Evolutionary conservation across 2,329 filamentous ascomycete species (phyloP).

Genomic region (Pseudopithomyces chartarum): DNA sequence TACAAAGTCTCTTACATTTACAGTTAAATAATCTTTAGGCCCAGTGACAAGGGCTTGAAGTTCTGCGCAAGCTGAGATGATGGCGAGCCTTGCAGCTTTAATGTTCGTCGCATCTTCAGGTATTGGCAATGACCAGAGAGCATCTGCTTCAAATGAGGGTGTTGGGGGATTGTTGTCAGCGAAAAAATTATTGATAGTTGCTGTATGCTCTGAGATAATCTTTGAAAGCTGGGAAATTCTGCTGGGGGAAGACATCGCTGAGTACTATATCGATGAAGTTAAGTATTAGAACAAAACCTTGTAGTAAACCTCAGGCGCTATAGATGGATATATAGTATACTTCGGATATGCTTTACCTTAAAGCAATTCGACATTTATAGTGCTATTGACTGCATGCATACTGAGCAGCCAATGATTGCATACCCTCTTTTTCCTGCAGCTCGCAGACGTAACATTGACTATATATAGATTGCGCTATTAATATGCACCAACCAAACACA

Average conservation of each 20-base stretch:
- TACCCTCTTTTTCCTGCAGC: too few species aligned
- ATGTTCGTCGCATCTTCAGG: constrained; percentile 1
- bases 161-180: constrained; percentile 1
- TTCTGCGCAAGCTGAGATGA: constrained; percentile 7
- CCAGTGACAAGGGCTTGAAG: constrained; percentile 7
- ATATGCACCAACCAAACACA: too few species aligned
- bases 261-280: too few species aligned
- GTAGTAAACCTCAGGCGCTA: too few species aligned
- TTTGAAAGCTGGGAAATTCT: constrained; percentile 9
- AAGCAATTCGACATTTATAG: too few species aligned
- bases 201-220: constrained; percentile 8
- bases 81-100: not conserved
- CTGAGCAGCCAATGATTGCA: too few species aligned
- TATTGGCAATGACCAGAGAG: not conserved
- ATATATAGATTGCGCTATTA: too few species aligned
- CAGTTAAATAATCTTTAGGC: not conserved
- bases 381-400: too few species aligned
- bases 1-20: not conserved
- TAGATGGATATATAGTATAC: too few species aligned
- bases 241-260: constrained; percentile 1
- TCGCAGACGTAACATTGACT: too few species aligned
- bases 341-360: too few species aligned
- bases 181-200: constrained; percentile 3
- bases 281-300: too few species aligned
- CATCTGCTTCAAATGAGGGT: constrained; percentile 9